Evolutionary conservation across 305 asterid genomes (phyloP).

Genomic region (Caryopteris hybrid): DNA sequence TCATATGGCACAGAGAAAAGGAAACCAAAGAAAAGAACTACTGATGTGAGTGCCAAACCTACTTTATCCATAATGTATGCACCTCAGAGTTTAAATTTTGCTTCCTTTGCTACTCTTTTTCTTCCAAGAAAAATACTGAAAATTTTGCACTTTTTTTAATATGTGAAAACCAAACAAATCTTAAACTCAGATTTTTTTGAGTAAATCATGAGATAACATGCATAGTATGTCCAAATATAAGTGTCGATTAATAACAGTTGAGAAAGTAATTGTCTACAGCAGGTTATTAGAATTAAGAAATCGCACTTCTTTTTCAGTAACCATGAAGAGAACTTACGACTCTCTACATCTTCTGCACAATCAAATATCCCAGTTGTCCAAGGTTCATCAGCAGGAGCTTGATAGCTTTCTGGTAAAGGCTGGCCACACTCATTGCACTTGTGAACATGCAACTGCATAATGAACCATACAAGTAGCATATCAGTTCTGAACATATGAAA

Average conservation of each 20-base stretch:
- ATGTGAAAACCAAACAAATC: neutral
- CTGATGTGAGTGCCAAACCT: neutral
- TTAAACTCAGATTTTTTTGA: neutral
- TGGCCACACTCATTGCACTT: conserved; percentile 95
- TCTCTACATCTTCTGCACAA: conserved; percentile 73
- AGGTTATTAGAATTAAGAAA: neutral
- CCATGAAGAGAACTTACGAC: conserved; percentile 51
- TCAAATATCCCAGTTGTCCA: conserved; percentile 89
- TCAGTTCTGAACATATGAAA: neutral
- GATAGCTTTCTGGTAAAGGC: conserved; percentile 91
- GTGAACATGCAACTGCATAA: conserved; percentile 67
- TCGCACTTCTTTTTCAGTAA: neutral
- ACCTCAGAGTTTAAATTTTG: neutral
- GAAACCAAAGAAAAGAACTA: neutral
- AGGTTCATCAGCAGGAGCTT: conserved; percentile 90
- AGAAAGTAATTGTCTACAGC: neutral
- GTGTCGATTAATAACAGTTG: neutral
- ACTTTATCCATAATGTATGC: neutral
- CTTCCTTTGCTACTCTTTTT: neutral
- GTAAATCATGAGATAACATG: neutral
- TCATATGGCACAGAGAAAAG: no score
- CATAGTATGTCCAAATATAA: neutral
- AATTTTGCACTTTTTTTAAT: neutral
- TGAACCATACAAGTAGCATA: conserved; percentile 22
- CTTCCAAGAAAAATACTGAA: neutral